Base-by-base conservation (phyloP, 164 flowering plant genomes). In the Cinnamomum micranthum region DNA sequence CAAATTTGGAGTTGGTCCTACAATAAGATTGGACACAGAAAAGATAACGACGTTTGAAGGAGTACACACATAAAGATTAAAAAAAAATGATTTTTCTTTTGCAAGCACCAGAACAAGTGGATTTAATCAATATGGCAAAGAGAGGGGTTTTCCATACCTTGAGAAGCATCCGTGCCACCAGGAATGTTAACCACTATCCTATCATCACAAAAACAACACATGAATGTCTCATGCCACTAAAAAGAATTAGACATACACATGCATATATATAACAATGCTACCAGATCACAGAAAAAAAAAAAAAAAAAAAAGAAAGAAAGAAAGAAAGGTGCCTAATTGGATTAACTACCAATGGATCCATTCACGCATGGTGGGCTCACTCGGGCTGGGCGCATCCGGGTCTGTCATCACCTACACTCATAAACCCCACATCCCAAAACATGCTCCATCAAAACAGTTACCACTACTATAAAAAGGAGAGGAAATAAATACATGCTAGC, bases 341-440 rank as follows among this genome's bases (percentile, higher is more conserved):
- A 27, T 73, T 2, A 31, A 69, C 3, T 60, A 92, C 94, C 97
- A 92, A 60, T 92, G 97, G 24, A 89, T 78, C 88, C 88, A 92
- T 59, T 92, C 93, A 2, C 93, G 77, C 91, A 89, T 73, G 79
- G 64, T 74, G 33, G 97, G 97, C 73, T 90, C 95, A 47, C 93
- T 91, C 0, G 97, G 97, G 75, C 95, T 90, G 0, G 97, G 97
- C 14, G 97, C 95, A 85, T 92, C 95, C 10, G 97, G 97, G 76
- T 92, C 97, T 0, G 87, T 85, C 95, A 92, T 92, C 51, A 92
- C 90, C 94, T 91, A 80, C 15, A 80, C 12, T 23, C 2, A 50
- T 41, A 50, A 62, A 58, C 55, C 23, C 0, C 28, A 3, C 35
- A 68, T 13, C 47, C 47, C 51, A 13, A 11, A 28, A 24, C 50